A percentile compares a stretch with the other conserved stretches of the same genome.
phyloP scores from a whole-genome alignment of 768 basidiomycete species.

The Suillus lakei region DNA sequence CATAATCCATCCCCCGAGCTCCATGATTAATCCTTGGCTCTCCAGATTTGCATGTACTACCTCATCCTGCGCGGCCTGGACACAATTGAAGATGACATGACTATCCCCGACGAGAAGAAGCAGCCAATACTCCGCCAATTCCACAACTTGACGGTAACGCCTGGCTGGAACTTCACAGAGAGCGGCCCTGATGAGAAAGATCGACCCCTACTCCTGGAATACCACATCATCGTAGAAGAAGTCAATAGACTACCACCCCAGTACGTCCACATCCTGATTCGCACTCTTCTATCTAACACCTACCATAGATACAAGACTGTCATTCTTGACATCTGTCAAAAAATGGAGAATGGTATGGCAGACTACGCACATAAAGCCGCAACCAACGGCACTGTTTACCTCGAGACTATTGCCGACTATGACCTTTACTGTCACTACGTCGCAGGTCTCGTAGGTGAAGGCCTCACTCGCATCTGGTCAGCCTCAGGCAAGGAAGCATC shows the following conservation, averaged over 20 bases:
- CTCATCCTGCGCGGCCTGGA: slow-evolving; percentile 93
- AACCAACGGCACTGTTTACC: slow-evolving; percentile 67
- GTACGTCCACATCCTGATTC: slow-evolving; percentile 40
- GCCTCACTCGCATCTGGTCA: slow-evolving; percentile 86
- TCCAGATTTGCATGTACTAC: slow-evolving; percentile 92
- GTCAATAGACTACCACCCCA: slow-evolving; percentile 66
- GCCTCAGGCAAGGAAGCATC: slow-evolving; percentile 82
- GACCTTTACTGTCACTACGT: slow-evolving; percentile 99
- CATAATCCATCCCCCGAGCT: not conserved
- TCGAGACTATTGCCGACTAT: slow-evolving; percentile 83
- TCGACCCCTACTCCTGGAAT: slow-evolving; percentile 81
- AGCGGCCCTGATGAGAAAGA: slow-evolving; percentile 90
- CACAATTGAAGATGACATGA: slow-evolving; percentile 99
- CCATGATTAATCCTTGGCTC: slow-evolving; percentile 7
- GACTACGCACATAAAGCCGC: slow-evolving; percentile 89
- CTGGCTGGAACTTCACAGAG: slow-evolving; percentile 87
- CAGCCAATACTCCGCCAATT: slow-evolving; percentile 85
- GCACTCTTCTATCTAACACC: slow-evolving; percentile 6
- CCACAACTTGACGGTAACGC: slow-evolving; percentile 75
- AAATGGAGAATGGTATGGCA: slow-evolving; percentile 97
- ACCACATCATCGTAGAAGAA: slow-evolving; percentile 81
- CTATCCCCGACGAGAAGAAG: slow-evolving; percentile 84
- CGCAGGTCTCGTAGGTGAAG: slow-evolving; percentile 96
- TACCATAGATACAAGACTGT: slow-evolving; percentile 66
- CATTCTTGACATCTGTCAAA: slow-evolving; percentile 80